Evolutionary conservation across 371 early-diverging fungal species (phyloP).

Genomic region (Lichtheimia ramosa): DNA sequence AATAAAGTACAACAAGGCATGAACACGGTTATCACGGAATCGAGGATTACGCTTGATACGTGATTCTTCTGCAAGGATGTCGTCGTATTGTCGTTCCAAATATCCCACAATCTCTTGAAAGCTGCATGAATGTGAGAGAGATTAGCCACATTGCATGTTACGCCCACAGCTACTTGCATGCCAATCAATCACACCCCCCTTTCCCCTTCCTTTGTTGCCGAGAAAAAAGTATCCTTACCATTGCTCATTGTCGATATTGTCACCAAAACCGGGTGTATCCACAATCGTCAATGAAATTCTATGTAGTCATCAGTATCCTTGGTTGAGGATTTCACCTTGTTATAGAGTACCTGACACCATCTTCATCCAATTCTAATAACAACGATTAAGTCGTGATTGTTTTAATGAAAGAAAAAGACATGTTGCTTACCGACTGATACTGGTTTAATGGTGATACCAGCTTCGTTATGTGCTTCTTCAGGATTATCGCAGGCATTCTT

Average conservation of each 20-base stretch:
- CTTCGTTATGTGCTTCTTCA: conserved; percentile 89
- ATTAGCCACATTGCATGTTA: background rate
- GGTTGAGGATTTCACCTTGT: background rate
- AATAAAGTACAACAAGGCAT: conserved; percentile 97
- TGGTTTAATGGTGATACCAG: conserved; percentile 88
- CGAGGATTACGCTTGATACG: conserved; percentile 94
- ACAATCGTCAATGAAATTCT: conserved; percentile 79
- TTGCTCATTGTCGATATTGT: conserved; percentile 82
- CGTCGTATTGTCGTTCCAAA: conserved; percentile 94
- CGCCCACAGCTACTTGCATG: background rate
- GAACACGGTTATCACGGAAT: conserved; percentile 96
- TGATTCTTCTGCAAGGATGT: conserved; percentile 93
- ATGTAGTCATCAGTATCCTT: background rate
- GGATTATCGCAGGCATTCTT: conserved; percentile 74
- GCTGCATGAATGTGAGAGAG: conserved; percentile 20
- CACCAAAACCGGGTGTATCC: conserved; percentile 97
- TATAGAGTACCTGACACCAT: conserved; percentile 80
- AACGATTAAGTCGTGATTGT: background rate
- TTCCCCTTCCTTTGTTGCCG: background rate
- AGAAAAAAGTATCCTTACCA: conserved; percentile 44
- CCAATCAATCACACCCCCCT: too few species aligned
- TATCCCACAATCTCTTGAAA: conserved; percentile 89
- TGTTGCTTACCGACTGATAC: conserved; percentile 54
- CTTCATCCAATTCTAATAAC: conserved; percentile 88
- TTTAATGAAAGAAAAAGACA: background rate